These are phyloP conservation scores for Aspergillus texensis DNA, from an alignment of 2,329 filamentous ascomycete genomes.

Conservation along the genomic window DNA sequence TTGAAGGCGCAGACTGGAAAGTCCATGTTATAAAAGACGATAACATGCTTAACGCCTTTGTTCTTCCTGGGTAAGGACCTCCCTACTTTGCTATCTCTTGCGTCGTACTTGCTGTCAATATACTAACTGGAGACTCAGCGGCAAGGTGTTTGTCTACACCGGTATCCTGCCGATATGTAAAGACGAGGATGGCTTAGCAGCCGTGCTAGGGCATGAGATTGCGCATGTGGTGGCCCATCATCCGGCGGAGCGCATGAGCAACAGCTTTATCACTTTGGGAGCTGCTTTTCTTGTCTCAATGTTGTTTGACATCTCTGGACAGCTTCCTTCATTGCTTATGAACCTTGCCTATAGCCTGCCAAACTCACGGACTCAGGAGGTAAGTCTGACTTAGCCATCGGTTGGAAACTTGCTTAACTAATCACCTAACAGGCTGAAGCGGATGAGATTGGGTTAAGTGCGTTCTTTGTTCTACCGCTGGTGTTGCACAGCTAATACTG, in stretches of 20 bases:
- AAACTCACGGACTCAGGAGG: slow-evolving; percentile 60
- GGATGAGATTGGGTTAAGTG: slow-evolving; percentile 62
- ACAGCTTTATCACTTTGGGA: slow-evolving; percentile 36
- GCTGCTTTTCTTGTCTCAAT: slow-evolving; percentile 30
- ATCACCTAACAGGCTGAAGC: slow-evolving; percentile 53
- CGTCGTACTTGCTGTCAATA: not conserved
- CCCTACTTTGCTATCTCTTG: no score
- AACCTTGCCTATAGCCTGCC: slow-evolving; percentile 57
- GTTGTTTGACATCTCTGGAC: slow-evolving; percentile 45
- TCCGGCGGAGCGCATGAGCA: slow-evolving; percentile 58
- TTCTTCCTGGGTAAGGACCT: slow-evolving; percentile 57
- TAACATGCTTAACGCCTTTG: slow-evolving; percentile 60
- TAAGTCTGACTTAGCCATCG: slow-evolving; percentile 20
- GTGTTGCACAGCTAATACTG: slow-evolving; percentile 17
- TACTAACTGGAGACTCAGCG: slow-evolving; percentile 35
- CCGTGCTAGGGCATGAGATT: slow-evolving; percentile 66
- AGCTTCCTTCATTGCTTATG: slow-evolving; percentile 44
- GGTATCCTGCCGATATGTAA: slow-evolving; percentile 61
- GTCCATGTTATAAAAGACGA: slow-evolving; percentile 60
- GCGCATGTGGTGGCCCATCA: slow-evolving; percentile 64
- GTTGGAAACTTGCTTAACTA: not conserved
- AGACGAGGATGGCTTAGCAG: slow-evolving; percentile 61
- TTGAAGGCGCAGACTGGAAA: slow-evolving; percentile 55
- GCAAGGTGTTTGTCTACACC: slow-evolving; percentile 67
- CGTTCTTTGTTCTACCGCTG: slow-evolving; percentile 2